Conservation (phyloP, 2,329 filamentous ascomycete species). For the Onygenales sp. region DNA sequence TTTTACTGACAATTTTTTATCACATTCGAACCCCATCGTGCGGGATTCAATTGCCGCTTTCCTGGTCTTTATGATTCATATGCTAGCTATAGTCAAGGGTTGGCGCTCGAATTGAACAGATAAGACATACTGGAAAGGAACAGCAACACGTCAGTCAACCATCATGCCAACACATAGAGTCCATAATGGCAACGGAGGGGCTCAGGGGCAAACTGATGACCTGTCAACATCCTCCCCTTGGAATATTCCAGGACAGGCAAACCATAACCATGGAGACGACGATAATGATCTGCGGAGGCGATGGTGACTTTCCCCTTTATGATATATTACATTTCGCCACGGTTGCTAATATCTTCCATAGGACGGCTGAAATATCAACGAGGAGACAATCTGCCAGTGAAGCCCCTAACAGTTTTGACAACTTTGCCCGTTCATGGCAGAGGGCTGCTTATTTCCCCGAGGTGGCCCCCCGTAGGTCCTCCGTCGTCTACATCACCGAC, state of each 20-base stretch:
- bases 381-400: constrained; percentile 36
- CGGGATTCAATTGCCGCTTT: too few species aligned
- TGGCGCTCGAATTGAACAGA: too few species aligned
- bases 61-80: too few species aligned
- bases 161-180: too few species aligned
- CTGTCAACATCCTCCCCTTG: not conserved
- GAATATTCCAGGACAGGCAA: not conserved
- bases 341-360: not conserved
- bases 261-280: not conserved
- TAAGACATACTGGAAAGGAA: too few species aligned
- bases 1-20: too few species aligned
- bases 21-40: too few species aligned
- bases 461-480: constrained; percentile 68
- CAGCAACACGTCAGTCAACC: too few species aligned
- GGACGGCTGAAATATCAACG: not conserved
- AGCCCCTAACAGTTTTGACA: constrained; percentile 87
- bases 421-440: constrained; percentile 87
- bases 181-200: not conserved
- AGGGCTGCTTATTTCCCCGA: constrained; percentile 82
- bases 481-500: constrained; percentile 55
- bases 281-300: not conserved
- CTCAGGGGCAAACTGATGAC: not conserved
- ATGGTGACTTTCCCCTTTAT: not conserved
- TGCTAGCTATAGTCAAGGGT: too few species aligned
- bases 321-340: not conserved